Base-by-base conservation (phyloP, 257 asterid genomes). In the Mentha longifolia region DNA sequence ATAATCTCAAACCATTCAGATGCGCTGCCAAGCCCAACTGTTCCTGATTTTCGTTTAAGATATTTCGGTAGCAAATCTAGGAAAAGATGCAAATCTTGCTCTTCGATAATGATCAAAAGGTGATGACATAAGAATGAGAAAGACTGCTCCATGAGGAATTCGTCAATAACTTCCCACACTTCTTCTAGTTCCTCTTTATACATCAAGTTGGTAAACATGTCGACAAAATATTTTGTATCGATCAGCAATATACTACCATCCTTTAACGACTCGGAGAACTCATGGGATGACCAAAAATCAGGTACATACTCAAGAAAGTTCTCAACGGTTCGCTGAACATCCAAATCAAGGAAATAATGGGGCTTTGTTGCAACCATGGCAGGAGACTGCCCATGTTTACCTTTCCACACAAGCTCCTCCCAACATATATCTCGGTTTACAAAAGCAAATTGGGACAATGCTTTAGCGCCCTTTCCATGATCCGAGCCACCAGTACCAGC, bases 301-400 rank as follows among this genome's bases (percentile, higher is more conserved):
- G 99, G 97, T 61, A 94, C 96, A 54, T 94, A 94, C 78, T 91
- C 93, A 41, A 91, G 84, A 85, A 94, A 94, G 78, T 94, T 91
- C 68, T 94, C 95, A 52, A 94, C 95, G n/a, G 97, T 94, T 57
- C 74, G 82, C 56, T 84, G 89, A 61, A 94, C 97, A 79, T 94
- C 99, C 77, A 94, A 83, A 83, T 91, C 99, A 74, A 94, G 97
- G 81, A 94, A 91, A 79, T 94, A 94, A 78, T 94, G 97, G 68
- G 98, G 99, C 86, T 94, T 91, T 30, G 99, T 86, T 52, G 99
- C 99, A 85, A 94, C 99, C 97, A 91, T 88, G 75, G 99, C 99
- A 72, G 97, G 99, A 76, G 97, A 91, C 73, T 94, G 97, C 46
- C 99, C 99, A 72, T 89, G 99, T 79, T 88, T 94, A 63, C 97